Percentiles rank a stretch among this genome's conserved stretches.
These are phyloP conservation scores for Ceratocystis variospora DNA, from an alignment of 2,329 filamentous ascomycete species.

Conservation along the genomic window DNA sequence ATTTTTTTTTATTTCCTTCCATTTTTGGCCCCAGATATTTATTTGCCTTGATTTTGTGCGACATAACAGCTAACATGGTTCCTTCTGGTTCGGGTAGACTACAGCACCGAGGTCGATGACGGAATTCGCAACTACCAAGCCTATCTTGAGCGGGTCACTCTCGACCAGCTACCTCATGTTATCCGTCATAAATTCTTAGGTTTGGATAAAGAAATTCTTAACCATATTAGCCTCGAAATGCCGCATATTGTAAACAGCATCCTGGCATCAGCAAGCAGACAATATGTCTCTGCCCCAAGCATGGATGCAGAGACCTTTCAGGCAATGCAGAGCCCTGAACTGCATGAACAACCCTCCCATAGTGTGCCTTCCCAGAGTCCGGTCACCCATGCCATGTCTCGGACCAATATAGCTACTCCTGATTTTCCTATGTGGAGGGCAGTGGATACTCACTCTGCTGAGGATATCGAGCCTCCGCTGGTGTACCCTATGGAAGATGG, in stretches of 20 bases:
- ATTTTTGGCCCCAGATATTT: not conserved
- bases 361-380: not conserved
- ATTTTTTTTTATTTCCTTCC: not conserved
- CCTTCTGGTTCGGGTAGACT: conserved; percentile 6
- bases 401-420: not conserved
- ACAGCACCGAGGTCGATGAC: conserved; percentile 11
- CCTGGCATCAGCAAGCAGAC: not conserved
- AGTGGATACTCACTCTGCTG: not conserved
- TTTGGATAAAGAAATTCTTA: not conserved
- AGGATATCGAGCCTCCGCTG: not conserved
- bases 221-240: not conserved
- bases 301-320: not conserved
- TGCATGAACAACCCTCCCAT: not conserved
- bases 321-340: not conserved
- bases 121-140: conserved; percentile 13
- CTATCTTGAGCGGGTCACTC: conserved; percentile 7
- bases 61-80: conserved; percentile 9
- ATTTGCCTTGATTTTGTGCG: not conserved
- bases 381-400: conserved; percentile 1
- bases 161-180: not conserved
- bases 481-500: not conserved
- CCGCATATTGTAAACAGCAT: conserved; percentile 1
- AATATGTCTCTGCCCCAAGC: not conserved
- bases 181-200: conserved; percentile 1
- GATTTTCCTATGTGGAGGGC: not conserved